Percentiles rank a stretch among this genome's conserved stretches.
Conservation (phyloP, 208 protist species). For the Leptomonas pyrrhocoris region DNA sequence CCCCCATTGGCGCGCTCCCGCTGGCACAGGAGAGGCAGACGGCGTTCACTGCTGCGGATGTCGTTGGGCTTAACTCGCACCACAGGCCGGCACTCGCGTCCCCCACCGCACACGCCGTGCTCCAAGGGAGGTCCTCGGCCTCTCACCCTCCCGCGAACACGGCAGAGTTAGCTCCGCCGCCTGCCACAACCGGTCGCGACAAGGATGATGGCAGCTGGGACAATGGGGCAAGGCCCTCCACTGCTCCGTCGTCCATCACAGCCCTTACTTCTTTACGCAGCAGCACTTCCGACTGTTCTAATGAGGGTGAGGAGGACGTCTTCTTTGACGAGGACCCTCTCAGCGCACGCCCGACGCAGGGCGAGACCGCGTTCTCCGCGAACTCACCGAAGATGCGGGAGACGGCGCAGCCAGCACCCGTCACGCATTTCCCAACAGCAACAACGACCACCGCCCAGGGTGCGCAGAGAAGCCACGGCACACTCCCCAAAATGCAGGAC, state of each 20-base stretch:
- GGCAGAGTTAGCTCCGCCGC: background rate
- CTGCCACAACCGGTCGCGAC: background rate
- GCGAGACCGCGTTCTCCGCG: background rate
- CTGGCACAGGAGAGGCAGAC: background rate
- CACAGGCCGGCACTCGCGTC: background rate
- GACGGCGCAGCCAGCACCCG: too few relatives aligned
- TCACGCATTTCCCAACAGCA: too few relatives aligned
- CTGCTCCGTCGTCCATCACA: background rate
- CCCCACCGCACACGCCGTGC: background rate
- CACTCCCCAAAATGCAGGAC: too few relatives aligned
- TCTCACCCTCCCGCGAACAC: background rate
- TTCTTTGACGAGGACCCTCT: slow-evolving; percentile 39
- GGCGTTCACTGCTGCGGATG: background rate
- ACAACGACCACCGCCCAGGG: too few relatives aligned
- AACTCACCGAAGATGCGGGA: background rate
- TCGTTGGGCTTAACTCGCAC: background rate
- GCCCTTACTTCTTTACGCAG: background rate
- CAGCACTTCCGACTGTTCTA: background rate
- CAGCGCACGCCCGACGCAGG: background rate
- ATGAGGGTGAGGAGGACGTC: slow-evolving; percentile 5
- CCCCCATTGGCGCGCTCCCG: background rate
- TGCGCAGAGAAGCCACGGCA: too few relatives aligned
- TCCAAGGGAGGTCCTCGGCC: background rate
- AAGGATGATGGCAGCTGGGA: background rate
- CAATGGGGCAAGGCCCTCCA: background rate